Conservation (phyloP, 2,329 filamentous ascomycete species). For the Aspergillus tanneri region DNA sequence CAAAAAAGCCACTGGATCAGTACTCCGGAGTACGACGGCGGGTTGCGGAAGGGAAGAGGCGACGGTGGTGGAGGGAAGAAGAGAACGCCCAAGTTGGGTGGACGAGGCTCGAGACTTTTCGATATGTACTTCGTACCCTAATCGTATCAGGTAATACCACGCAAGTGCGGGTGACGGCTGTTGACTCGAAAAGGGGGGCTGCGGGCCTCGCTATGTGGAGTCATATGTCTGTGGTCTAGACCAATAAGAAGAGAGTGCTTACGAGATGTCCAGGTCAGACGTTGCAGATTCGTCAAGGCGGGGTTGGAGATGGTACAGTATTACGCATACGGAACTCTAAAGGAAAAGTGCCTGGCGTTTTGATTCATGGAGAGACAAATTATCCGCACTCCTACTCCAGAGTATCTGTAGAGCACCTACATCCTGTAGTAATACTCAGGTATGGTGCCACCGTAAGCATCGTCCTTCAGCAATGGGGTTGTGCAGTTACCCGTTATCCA, state of each 20-base stretch:
- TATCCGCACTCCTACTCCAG: too few species aligned
- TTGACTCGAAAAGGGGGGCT: constrained; percentile 15
- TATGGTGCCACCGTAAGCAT: too few species aligned
- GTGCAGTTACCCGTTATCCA: too few species aligned
- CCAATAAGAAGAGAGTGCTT: constrained; percentile 6
- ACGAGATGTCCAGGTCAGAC: constrained; percentile 2
- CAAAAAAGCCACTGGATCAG: too few species aligned
- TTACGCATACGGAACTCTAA: constrained; percentile 1
- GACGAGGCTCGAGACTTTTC: constrained; percentile 1
- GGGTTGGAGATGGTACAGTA: background rate
- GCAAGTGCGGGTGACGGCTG: constrained; percentile 10
- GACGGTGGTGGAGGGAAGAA: background rate
- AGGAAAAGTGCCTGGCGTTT: too few species aligned
- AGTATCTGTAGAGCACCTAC: too few species aligned
- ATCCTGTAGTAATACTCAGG: too few species aligned
- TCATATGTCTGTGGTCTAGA: background rate
- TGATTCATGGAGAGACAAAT: too few species aligned
- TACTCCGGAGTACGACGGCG: too few species aligned
- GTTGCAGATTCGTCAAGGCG: background rate
- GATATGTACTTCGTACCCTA: constrained; percentile 3
- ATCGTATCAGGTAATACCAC: constrained; percentile 6
- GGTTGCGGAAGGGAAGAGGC: background rate
- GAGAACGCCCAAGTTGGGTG: background rate
- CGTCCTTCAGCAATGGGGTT: too few species aligned
- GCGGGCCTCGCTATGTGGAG: constrained; percentile 12